Conservation (phyloP, 75 land plant genomes). For the Larix kaempferi region DNA sequence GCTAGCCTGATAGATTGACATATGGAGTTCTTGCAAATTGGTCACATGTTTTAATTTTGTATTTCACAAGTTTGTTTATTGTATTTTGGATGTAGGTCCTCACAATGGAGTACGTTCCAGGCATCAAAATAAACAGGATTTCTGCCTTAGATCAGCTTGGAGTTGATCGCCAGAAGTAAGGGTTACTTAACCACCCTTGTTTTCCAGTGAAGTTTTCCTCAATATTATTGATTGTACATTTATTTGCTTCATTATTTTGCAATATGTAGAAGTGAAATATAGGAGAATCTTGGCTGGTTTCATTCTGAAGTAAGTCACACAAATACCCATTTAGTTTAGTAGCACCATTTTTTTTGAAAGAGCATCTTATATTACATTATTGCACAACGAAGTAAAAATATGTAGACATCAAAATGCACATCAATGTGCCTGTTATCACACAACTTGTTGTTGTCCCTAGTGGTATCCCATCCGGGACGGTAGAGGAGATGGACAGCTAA, state of each 20-base stretch:
- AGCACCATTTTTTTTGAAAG: background rate
- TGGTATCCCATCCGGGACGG: too few species aligned
- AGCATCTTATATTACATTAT: background rate
- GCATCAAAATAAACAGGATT: conserved; percentile 96
- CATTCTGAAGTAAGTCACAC: background rate
- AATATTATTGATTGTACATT: background rate
- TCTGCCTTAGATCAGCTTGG: conserved; percentile 92
- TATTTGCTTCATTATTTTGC: background rate
- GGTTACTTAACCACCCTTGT: too few species aligned
- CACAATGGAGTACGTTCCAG: conserved; percentile 99
- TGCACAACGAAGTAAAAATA: background rate
- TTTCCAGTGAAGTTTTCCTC: background rate
- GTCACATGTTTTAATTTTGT: background rate
- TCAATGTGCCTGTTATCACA: too few species aligned
- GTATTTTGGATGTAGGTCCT: conserved; percentile 51
- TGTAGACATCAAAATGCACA: too few species aligned
- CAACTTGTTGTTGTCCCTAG: too few species aligned
- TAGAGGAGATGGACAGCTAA: too few species aligned
- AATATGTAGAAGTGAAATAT: background rate
- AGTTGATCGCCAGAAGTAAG: conserved; percentile 92
- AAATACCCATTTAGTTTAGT: too few species aligned
- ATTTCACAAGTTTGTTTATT: background rate
- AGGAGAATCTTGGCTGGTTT: background rate
- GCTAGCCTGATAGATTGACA: background rate
- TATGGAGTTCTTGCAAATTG: background rate